Base-by-base conservation (phyloP, 2,329 filamentous ascomycete genomes). In the Exutisphaerella laricina region DNA sequence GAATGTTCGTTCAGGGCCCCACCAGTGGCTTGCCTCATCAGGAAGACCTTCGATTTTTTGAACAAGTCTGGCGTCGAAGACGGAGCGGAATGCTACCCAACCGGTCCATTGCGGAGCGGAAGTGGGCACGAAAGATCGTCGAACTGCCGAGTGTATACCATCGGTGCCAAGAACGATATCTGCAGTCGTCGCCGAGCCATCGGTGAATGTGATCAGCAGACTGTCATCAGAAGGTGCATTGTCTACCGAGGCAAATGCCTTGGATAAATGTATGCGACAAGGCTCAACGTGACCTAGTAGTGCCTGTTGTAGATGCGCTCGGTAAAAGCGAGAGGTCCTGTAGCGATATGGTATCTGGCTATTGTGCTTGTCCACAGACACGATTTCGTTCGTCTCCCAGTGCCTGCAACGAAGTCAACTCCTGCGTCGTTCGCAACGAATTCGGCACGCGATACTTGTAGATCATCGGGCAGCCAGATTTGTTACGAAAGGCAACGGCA, bases 351-450 rank as follows among this genome's bases (percentile, higher is more conserved):
- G 58, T 1, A 58, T 53, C 1, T 62, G 52, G 34, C 56, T 49
- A n/a, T 60, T 48, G 33, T 62, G 58, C 17, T 54, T 39, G 43
- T 67, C 63, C 8, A 51, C 48, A 2, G 59, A 60, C 10, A 67
- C 49, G 4, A 66, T 50, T 45, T 67, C 63, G 39, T 66, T 64
- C 5, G 65, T 66, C 45, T 62, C 60, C 59, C 61, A 68, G 37
- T 63, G 58, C 28, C 51, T 60, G 18, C 13, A 14, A 12, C 12
- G 14, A 5, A 29, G 6, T 49, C 22, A 51, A 22, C 17, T 9
- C 8, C 2, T 17, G 13, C 21, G n/a, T n/a, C 13, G 14, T 12
- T 5, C 6, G 2, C 4, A n/a, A 16, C 23, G 7, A 1, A 13
- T 1, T 9, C 1, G 30, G 17, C 3, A 18, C n/a, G 6, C 13